Conservation (phyloP, 2,329 filamentous ascomycete genomes). For the Beauveria sp. region DNA sequence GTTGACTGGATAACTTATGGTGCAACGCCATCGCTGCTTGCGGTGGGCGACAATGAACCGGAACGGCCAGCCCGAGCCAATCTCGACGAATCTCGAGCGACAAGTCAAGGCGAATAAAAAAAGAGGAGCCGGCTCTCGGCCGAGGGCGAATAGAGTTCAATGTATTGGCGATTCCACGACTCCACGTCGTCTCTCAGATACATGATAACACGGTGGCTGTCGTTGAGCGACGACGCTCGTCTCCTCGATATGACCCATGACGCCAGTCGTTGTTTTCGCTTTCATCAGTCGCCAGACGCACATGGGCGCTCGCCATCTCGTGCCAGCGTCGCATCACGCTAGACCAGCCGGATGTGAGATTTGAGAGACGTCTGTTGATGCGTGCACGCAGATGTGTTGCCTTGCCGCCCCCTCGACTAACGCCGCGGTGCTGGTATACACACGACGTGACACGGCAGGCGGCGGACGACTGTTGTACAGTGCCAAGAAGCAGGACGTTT, state of each 20-base stretch:
- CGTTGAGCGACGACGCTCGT: too few relatives aligned
- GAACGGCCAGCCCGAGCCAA: conserved; percentile 9
- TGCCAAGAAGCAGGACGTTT: neutral
- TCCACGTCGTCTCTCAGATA: neutral
- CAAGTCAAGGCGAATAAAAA: neutral
- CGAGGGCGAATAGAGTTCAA: neutral
- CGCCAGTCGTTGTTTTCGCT: too few relatives aligned
- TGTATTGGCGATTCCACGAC: neutral
- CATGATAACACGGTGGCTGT: too few relatives aligned
- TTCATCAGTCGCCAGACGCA: neutral
- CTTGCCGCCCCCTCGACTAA: neutral
- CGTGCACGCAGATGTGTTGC: neutral
- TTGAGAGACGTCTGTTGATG: neutral
- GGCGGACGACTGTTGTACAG: neutral
- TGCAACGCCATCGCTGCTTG: neutral
- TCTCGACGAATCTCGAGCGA: neutral
- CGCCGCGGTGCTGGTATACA: neutral
- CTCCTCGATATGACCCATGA: neutral
- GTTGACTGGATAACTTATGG: neutral
- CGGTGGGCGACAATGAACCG: conserved; percentile 9
- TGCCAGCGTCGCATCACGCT: conserved; percentile 3
- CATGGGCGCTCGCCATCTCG: neutral
- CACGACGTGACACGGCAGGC: conserved; percentile 1
- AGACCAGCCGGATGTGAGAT: neutral
- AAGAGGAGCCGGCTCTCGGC: conserved; percentile 3